Percentiles rank a stretch among this genome's conserved stretches.
Evolutionary conservation across 2,329 filamentous ascomycete genomes (phyloP).

Genomic region (Elsinoe batatas): DNA sequence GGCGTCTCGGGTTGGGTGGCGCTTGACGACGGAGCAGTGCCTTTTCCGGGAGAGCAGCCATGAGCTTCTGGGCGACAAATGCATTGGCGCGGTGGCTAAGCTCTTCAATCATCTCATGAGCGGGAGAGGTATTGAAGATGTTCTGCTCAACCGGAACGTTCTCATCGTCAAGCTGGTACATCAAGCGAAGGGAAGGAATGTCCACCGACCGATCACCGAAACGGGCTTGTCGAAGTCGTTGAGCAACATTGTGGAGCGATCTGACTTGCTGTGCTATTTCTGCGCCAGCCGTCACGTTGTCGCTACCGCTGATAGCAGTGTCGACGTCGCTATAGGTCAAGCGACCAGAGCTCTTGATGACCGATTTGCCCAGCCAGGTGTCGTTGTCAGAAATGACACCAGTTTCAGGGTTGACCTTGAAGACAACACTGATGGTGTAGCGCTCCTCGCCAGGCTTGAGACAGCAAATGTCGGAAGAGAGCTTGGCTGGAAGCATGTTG

Average conservation of each 20-base stretch:
- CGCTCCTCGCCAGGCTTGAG: conserved; percentile 79
- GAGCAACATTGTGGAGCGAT: conserved; percentile 67
- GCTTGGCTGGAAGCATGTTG: conserved; percentile 75
- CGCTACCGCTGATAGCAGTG: conserved; percentile 58
- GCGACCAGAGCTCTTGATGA: conserved; percentile 86
- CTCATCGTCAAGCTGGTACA: conserved; percentile 94
- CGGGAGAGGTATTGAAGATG: conserved; percentile 81
- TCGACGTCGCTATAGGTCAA: conserved; percentile 80
- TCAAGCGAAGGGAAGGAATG: conserved; percentile 74
- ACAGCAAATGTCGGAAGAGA: conserved; percentile 81
- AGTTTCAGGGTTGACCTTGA: conserved; percentile 74
- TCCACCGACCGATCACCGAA: conserved; percentile 64
- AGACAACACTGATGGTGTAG: conserved; percentile 84
- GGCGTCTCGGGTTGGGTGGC: conserved; percentile 73
- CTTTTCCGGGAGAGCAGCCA: conserved; percentile 73
- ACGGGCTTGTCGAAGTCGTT: conserved; percentile 82
- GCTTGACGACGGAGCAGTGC: conserved; percentile 82
- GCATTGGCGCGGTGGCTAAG: conserved; percentile 87
- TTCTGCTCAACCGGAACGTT: conserved; percentile 95
- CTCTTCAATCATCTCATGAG: conserved; percentile 91
- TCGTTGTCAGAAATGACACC: conserved; percentile 74
- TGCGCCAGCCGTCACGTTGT: conserved; percentile 49
- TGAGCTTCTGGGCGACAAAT: conserved; percentile 77
- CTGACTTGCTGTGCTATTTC: conserved; percentile 67
- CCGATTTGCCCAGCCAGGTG: conserved; percentile 85